Percentiles rank a stretch among this genome's conserved stretches.
Evolutionary conservation across 345 rosid species (phyloP).

Genomic region (Ceriops tagal): DNA sequence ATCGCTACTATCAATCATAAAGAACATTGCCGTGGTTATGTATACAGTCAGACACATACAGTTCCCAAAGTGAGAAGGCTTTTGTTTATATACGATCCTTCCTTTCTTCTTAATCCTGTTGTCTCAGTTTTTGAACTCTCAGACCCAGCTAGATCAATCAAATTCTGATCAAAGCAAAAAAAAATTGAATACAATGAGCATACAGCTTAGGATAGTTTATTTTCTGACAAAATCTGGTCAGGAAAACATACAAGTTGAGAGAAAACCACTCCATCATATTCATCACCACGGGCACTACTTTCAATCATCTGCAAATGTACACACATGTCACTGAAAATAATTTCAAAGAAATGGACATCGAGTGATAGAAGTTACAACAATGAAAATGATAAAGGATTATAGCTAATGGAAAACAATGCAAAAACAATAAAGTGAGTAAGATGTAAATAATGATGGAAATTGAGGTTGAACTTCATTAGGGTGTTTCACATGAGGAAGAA

Average conservation of each 20-base stretch:
- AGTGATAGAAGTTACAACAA: background rate
- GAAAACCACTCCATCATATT: slow-evolving; percentile 97
- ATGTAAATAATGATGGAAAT: background rate
- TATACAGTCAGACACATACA: slow-evolving; percentile 46
- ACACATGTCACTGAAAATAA: slow-evolving; percentile 9
- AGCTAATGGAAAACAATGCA: background rate
- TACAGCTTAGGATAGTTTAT: slow-evolving; percentile 6
- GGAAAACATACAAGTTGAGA: slow-evolving; percentile 81
- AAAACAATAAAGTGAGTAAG: background rate
- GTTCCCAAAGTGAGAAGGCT: slow-evolving; percentile 99
- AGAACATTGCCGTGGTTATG: background rate
- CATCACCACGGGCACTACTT: slow-evolving; percentile 89
- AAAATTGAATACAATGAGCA: slow-evolving; percentile 14
- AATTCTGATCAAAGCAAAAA: slow-evolving; percentile 52
- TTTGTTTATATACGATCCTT: slow-evolving; percentile 98
- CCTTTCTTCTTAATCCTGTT: slow-evolving; percentile 93
- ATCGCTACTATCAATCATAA: slow-evolving; percentile 19
- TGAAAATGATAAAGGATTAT: background rate
- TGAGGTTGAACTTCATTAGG: background rate
- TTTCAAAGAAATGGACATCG: slow-evolving; percentile 2
- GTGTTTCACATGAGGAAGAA: too few species aligned
- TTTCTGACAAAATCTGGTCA: slow-evolving; percentile 15
- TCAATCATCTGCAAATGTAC: slow-evolving; percentile 86
- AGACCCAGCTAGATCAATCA: slow-evolving; percentile 99
- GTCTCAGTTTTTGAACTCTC: slow-evolving; percentile 99